Base-by-base conservation (phyloP, 2,329 filamentous ascomycete species). In the Thielaviopsis punctulata region DNA sequence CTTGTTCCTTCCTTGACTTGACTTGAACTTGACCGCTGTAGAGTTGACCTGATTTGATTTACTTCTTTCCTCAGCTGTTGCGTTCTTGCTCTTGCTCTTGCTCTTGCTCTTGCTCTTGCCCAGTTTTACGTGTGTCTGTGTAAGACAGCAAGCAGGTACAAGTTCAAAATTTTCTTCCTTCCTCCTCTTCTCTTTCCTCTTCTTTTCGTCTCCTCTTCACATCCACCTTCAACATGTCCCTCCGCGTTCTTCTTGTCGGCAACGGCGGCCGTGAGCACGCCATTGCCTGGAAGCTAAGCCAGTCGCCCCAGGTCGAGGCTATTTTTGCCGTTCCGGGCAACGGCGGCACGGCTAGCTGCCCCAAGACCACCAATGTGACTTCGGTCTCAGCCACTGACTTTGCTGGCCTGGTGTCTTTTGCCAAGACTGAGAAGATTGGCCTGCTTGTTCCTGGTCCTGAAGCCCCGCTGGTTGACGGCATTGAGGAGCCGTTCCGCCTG, bases 241-340 rank as follows among this genome's bases (percentile, higher is more conserved):
- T 57, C 27, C 77, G 80, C 59, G 75, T 95, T 59, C 80, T 96
- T 57, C 80, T 96, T 57, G 80, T 96, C 58, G 90, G 92, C 62
- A 94, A 90, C 64, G 92, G 92, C 59, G 92, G 90, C 60, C 82
- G 92, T 61, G 92, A 98, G 69, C 88, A 96, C 68, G 86, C 89
- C 46, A 76, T 95, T 57, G 88, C 89, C 43, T 96, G 89, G 89
- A 95, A 93, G 69, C 73, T 96, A 57, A 79, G 82, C 62, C 84
- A 94, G 65, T 95, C 88, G 15, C 73, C 81, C 43, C 74, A 75
- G 45, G 86, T 95, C 56, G 79, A 86, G 61, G 75, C 80, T 60
- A 90, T 96, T 63, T 72, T 76, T 59, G 76, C 70, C 44, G 76
- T 80, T 45, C 79, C 79, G 13, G 90, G 90, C 56, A 96, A 96